A percentile compares a stretch with the other conserved stretches of the same genome.
Conservation (phyloP, 106 monocot genomes). For the Dioscorea zingiberensis region DNA sequence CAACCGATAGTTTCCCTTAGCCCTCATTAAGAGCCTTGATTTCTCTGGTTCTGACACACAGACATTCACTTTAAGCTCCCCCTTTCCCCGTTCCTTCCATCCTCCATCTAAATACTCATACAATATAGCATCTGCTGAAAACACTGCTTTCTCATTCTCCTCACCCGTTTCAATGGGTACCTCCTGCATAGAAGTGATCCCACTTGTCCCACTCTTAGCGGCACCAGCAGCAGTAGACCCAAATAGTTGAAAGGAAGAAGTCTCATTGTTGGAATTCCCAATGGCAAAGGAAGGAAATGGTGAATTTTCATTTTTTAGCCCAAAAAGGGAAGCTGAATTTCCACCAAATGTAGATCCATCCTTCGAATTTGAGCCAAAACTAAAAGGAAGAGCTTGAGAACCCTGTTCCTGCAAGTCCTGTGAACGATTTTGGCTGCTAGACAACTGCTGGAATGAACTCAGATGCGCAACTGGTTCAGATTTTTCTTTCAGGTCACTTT, state of each 20-base stretch:
- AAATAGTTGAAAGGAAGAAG: constrained; percentile 16
- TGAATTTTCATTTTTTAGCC: constrained; percentile 23
- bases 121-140: constrained; percentile 79
- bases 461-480: constrained; percentile 22
- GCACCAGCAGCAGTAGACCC: constrained; percentile 18
- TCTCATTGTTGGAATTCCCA: constrained; percentile 36
- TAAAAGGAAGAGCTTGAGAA: constrained; percentile 70
- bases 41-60: constrained; percentile 38
- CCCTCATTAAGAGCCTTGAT: constrained; percentile 85
- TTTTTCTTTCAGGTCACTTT: constrained; percentile 21
- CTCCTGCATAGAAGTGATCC: constrained; percentile 46
- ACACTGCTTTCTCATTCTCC: constrained; percentile 80
- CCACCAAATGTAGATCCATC: constrained; percentile 36
- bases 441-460: constrained; percentile 77
- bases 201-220: constrained; percentile 18
- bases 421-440: constrained; percentile 95
- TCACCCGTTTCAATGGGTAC: constrained; percentile 86
- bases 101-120: constrained; percentile 83
- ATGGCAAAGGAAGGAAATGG: constrained; percentile 32
- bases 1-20: constrained; percentile 82
- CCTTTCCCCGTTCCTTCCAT: constrained; percentile 99
- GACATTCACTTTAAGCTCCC: constrained; percentile 75
- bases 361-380: constrained; percentile 48
- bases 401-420: constrained; percentile 79
- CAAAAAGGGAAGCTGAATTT: constrained; percentile 41